Evolutionary conservation across 495 filamentous ascomycete species (phyloP), one percentile per base, ranked within the genome.

Genomic region (Neurospora sp.): DNA sequence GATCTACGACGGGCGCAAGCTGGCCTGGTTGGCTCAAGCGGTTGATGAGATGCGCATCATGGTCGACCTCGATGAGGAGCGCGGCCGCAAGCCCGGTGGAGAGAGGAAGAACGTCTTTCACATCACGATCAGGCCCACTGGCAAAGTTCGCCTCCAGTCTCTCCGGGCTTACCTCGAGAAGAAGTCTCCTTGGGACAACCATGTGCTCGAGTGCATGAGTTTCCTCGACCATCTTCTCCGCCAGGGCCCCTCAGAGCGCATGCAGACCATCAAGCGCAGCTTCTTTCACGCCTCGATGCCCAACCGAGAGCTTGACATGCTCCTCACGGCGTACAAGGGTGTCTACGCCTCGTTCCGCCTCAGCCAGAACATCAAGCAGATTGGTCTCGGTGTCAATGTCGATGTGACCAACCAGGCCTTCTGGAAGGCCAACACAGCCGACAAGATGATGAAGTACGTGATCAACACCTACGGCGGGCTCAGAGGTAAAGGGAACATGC

Each of bases 151-250:
- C 22, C 83, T 98, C 42, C 77, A 84, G 7, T 84, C 86, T 3
- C 85, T 99, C 39, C 77, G 82, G 4, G 80, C 80, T 3, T 98
- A 94, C 81, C 84, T 99, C 0, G 71, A 84, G 0, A 86, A 87
- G 4, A 81, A 86, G 12, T 83, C 83, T 37, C 76, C 81, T 1
- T 91, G 91, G 78, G 86, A 93, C 73, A 87, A 87, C 39, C 74
- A 82, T 12, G 87, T 94, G 38, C 82, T 97, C 18, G 92, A 96
- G 77, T 89, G 92, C 59, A 88, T 98, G 74, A 97, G 91, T 79
- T 96, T 97, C 80, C 83, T 98, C 3, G 95, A 99, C 74, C 96
- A 99, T 78, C 82, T 93, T 22, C 81, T 99, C 44, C 93, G 95
- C 14, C 90, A 97, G 81, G 81, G 78, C 3, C 93, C 96, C 0